Base-by-base conservation (phyloP, 257 asterid genomes). In the Solanum arcanum region DNA sequence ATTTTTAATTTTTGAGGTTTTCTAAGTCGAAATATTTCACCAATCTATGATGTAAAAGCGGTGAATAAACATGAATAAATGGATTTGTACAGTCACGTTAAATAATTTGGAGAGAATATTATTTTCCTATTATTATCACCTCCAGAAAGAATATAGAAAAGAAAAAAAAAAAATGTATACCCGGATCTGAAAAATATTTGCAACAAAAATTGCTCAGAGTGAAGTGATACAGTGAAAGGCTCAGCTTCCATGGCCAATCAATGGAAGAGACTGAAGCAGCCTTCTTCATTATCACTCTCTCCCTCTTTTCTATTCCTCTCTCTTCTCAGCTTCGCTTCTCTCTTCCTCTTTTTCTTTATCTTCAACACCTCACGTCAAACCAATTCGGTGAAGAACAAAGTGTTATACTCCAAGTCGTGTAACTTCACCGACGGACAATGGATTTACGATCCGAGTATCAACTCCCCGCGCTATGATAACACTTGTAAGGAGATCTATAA, bases 401-500 rank as follows among this genome's bases (percentile, higher is more conserved):
- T 5, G 39, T 52, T 3, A 44, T 86, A 25, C 82, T 80, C 87
- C 44, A 81, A 25, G 13, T n/a, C 86, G 31, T 95, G 99, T 87
- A 91, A 94, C 90, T 95, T 91, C 91, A 90, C 98, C 18, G 89
- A 93, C 31, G 99, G 99, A 35, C 91, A 87, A 69, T 97, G 99
- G 99, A 90, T 94, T 90, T 92, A 92, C 89, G 94, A 97, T 90
- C 91, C 88, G n/a, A 76, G 89, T 2, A 88, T 91, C 88, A 91
- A 86, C 89, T 89, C 93, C 66, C 93, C 94, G 87, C 94, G 96
- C 83, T 96, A 97, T 89, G 98, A 93, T 86, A 91, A 92, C 62
- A 93, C 94, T 39, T 97, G 99, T 88, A 97, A 95, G 93, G 99
- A 95, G 94, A 96, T 97, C 89, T 97, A 90, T 92, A 95, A 93